Percentiles rank a stretch among this genome's conserved stretches.
phyloP scores from a whole-genome alignment of 148 eudicot genomes.

The Cornus suecica region DNA sequence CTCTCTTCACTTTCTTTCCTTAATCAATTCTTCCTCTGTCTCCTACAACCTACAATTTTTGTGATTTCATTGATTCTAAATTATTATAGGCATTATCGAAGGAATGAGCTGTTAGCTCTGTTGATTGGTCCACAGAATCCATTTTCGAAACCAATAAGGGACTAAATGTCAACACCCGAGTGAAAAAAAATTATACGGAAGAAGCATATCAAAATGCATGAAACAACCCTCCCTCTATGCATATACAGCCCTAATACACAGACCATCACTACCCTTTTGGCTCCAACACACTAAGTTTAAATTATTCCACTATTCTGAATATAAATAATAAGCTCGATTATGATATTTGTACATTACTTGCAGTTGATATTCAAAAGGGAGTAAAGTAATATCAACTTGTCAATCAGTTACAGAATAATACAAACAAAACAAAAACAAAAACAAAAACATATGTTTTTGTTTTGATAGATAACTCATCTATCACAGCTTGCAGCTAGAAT shows the following conservation, averaged over 20 bases:
- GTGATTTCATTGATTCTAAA: not conserved
- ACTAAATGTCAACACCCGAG: too few relatives aligned
- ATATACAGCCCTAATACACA: too few relatives aligned
- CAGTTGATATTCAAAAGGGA: not conserved
- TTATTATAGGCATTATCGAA: not conserved
- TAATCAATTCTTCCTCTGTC: not conserved
- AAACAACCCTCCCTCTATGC: too few relatives aligned
- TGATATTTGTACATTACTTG: too few relatives aligned
- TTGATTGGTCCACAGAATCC: not conserved
- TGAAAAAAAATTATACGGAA: too few relatives aligned
- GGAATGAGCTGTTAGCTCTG: not conserved
- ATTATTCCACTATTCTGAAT: too few relatives aligned
- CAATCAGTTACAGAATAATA: not conserved
- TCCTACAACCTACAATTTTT: not conserved
- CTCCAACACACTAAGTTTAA: too few relatives aligned
- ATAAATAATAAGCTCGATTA: too few relatives aligned
- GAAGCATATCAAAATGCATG: too few relatives aligned
- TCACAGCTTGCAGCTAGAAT: not conserved
- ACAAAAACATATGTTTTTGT: too few relatives aligned
- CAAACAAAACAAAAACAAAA: not conserved
- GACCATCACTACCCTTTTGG: too few relatives aligned
- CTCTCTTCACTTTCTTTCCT: not conserved
- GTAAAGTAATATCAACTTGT: not conserved
- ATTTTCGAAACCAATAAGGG: not conserved
- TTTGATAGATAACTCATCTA: not conserved